Base-by-base conservation (phyloP, 1,139 yeast genomes). In the Candida sojae region DNA sequence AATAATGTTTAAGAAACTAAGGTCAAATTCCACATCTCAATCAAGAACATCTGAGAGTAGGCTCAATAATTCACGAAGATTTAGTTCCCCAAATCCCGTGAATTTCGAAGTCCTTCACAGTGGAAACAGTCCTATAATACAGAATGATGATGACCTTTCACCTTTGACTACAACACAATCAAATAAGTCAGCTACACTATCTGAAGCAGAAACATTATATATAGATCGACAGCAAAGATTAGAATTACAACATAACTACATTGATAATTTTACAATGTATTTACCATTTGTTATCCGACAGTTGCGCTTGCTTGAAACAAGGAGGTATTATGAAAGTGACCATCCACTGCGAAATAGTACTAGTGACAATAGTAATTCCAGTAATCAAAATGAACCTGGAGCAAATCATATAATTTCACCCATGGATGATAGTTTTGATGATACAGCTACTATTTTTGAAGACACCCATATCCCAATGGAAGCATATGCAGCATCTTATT, bases 241-340 rank as follows among this genome's bases (percentile, higher is more conserved):
- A 38, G 71, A 70, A 34, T 59, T 75, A 9, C 80, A 73, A 54
- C 66, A 61, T 0, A 59, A 68, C 0, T 75, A 60, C 52, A 60
- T 58, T 36, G 77, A 70, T 17, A 75, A 75, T 51, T 73, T 69
- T 53, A 66, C 71, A 26, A 55, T 58, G 32, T 75, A 73, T 53
- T 54, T 70, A 9, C 80, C 80, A 1, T 75, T 58, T 56, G 53
- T 73, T 7, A 44, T 71, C 21, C 56, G 76, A 36, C 58, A 67
- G 36, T 46, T 63, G 51, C 53, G 76, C 35, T 23, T 62, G 11
- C 54, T 55, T 11, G 51, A 53, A 7, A 43, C 33, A 39, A 44
- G 36, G 36, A 29, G 42, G 38, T 41, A 41, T 25, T 25, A 21
- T 30, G 43, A 29, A 6, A 31, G 13, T 21, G 37, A 25, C 17